phyloP scores from a whole-genome alignment of 1,284 basidiomycete species.

The Moniliophthora roreri region DNA sequence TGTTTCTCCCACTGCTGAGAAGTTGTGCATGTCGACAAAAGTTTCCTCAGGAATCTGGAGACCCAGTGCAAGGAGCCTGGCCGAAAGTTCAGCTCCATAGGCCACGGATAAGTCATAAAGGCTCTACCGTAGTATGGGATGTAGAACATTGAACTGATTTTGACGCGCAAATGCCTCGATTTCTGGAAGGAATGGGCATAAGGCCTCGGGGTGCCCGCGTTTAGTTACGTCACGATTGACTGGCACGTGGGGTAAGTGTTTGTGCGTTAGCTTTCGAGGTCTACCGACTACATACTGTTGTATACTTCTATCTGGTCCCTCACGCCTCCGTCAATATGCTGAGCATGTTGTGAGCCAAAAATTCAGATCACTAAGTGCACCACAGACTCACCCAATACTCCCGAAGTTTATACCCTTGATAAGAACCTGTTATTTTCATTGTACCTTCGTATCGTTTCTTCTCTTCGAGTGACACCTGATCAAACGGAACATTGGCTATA shows the following conservation, averaged over 20 bases:
- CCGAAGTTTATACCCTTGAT: slow-evolving; percentile 58
- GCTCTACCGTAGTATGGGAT: slow-evolving; percentile 46
- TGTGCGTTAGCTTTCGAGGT: neutral
- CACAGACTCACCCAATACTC: slow-evolving; percentile 47
- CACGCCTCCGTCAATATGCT: slow-evolving; percentile 58
- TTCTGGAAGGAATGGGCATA: slow-evolving; percentile 58
- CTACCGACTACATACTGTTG: slow-evolving; percentile 38
- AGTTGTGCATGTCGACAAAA: slow-evolving; percentile 50
- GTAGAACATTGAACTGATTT: slow-evolving; percentile 51
- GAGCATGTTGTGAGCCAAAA: neutral
- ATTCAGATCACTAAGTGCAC: slow-evolving; percentile 3
- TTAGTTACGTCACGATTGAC: slow-evolving; percentile 47
- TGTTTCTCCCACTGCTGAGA: slow-evolving; percentile 39
- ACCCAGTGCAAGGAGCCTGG: slow-evolving; percentile 29
- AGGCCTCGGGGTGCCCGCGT: slow-evolving; percentile 43
- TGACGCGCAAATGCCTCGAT: slow-evolving; percentile 51
- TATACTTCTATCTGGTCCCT: slow-evolving; percentile 60
- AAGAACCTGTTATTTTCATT: slow-evolving; percentile 51
- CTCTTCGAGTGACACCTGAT: slow-evolving; percentile 51
- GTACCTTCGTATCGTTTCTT: slow-evolving; percentile 50
- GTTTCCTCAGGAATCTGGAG: slow-evolving; percentile 58
- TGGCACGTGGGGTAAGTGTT: slow-evolving; percentile 18
- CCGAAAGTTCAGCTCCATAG: neutral
- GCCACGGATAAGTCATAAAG: neutral
- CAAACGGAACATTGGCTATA: slow-evolving; percentile 61